Conservation (phyloP, 805 yeast species). For the Nakazawaea holstii region DNA sequence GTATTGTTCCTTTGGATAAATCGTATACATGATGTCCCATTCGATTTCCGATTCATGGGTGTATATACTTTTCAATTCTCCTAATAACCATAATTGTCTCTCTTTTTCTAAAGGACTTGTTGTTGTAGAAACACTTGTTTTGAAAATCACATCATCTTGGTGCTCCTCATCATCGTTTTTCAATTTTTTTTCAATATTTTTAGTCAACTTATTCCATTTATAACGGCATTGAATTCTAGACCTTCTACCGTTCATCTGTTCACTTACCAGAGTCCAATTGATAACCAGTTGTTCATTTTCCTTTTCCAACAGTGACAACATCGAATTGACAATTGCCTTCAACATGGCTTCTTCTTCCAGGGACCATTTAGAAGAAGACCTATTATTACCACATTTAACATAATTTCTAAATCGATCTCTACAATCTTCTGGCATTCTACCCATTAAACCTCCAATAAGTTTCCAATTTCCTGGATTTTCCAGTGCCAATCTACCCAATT, state of each 20-base stretch:
- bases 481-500: constrained; percentile 55
- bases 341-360: constrained; percentile 62
- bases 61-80: constrained; percentile 7
- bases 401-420: constrained; percentile 96
- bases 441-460: constrained; percentile 69
- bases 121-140: background rate
- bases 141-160: background rate
- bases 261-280: constrained; percentile 92
- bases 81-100: constrained; percentile 7
- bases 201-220: constrained; percentile 83
- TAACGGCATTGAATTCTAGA: constrained; percentile 93
- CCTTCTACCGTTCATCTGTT: constrained; percentile 81
- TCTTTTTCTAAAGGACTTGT: background rate
- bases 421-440: constrained; percentile 97
- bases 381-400: constrained; percentile 79
- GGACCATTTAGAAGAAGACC: constrained; percentile 80
- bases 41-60: constrained; percentile 3
- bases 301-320: constrained; percentile 25
- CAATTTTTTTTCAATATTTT: constrained; percentile 27
- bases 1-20: constrained; percentile 2
- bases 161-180: background rate
- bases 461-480: constrained; percentile 86
- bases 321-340: constrained; percentile 45
- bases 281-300: constrained; percentile 37
- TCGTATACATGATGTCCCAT: constrained; percentile 9